Base-by-base conservation (phyloP, 192 early-diverging fungal species). In the Cetraspora pellucida region DNA sequence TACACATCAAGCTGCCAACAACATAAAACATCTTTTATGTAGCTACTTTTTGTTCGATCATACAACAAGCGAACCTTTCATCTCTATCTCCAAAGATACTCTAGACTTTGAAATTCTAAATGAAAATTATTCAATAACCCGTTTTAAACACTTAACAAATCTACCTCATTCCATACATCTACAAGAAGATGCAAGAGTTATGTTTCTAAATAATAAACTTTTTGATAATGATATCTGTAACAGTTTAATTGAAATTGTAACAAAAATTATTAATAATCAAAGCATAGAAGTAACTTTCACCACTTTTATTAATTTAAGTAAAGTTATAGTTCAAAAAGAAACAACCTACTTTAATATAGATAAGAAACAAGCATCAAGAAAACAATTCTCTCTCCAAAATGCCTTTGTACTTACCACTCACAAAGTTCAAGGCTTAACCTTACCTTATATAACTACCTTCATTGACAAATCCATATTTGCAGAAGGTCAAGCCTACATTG, bases 301-400 rank as follows among this genome's bases (percentile, higher is more conserved):
- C 50, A 52, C 50, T 19, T 19, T 52, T 17, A 52, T 19, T 19
- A 52, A 19, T 9, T 17, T 52, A 11, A 52, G 1, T 19, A 52
- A 52, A 52, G 19, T 52, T 9, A 19, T 52, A 5, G 19, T 52
- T 9, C 50, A 52, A 19, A 52, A 52, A 19, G 25, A 63, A 25
- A 63, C 16, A 31, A 9, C 19, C 6, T 63, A 63, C 17, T 63
- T 63, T 10, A 25, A 23, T 10, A 63, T 63, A 11, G 23, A 63
- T 63, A 17, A 17, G 2, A 63, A 28, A 23, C 13, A 16, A 25
- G 60, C 60, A 63, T 63, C 60, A 63, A 23, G 60, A 28, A 63
- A 63, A 63, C 60, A 63, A 25, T 63, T 63, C 10, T 17, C 16
- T 4, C 60, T 63, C 6, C 60, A 63, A 63, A 63, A 63, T 27